Base-by-base conservation (phyloP, 352 stramenopile species). In the Phytophthora sansomeana region DNA sequence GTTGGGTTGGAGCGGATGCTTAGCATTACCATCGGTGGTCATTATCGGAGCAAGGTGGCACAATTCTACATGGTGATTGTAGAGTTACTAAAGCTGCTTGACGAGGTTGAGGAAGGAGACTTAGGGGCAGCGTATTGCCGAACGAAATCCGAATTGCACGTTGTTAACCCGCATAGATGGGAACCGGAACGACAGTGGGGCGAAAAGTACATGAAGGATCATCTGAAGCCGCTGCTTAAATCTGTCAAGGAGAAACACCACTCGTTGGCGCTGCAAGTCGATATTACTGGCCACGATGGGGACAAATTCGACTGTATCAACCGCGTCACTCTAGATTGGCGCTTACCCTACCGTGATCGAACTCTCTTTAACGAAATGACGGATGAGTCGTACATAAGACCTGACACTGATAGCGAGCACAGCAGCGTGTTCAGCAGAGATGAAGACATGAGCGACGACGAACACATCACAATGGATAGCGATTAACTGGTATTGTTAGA, bases 191-290 rank as follows among this genome's bases (percentile, higher is more conserved):
- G 29, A 6, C 17, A 19, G 17, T 59, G 52, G 52, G 19, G 39
- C 17, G 41, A 49, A 14, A 21, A 14, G 4, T 61, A 61, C 28
- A 52, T 61, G 53, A 30, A 42, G 10, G 53, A 61, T n/a, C 14
- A 60, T 6, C n/a, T 52, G 4, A 61, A 41, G 21, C 53, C 53
- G 11, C 13, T 57, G 0, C 14, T 57, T 5, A 7, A 16, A 13
- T 32, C 6, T 3, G 13, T 57, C 4, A 33, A 16, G 35, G 32
- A 0, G 21, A 43, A 19, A 16, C 50, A 57, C 14, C 19, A 32
- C 1, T 38, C 35, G 13, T 11, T 47, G 21, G 4, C 5, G 0
- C 5, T 57, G 21, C 5, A 57, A n/a, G n/a, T n/a, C n/a, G n/a
- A n/a, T n/a, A n/a, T n/a, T n/a, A n/a, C n/a, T n/a, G n/a, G n/a